Evolutionary conservation across 192 early-diverging fungal genomes (phyloP), one percentile per base, ranked within the genome.

Genomic region (Martensiomyces pterosporus): DNA sequence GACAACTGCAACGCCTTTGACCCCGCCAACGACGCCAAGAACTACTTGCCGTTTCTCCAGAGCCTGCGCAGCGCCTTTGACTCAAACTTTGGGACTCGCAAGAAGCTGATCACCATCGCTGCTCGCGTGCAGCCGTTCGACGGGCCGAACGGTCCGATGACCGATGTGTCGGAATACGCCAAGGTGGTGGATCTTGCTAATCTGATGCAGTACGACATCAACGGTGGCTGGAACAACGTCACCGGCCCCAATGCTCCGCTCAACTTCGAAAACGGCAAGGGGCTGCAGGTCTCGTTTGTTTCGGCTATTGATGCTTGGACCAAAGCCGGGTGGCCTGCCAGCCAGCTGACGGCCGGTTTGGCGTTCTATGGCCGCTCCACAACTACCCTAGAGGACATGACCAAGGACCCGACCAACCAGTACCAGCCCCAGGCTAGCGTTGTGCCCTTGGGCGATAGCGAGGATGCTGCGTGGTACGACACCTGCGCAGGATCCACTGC

Each of bases 151-250:
- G 62, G 60, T 0, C 60, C 69, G 10, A 55, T 79, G 9, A 55
- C 39, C 0, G 76, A 85, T 26, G 76, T 85, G 7, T 68, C 74
- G 13, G 80, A 46, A 14, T 86, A 79, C 65, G 80, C 78, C 46
- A 75, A 80, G 43, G 67, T 76, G 14, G 70, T 88, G 3, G 75
- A 82, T 48, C 78, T 70, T 34, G 73, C 81, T 15, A 81, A 84
- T 29, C 27, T 91, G 25, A 87, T 88, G 84, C 72, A 66, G 7
- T 86, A 84, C 42, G 85, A 81, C 52, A 67, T 68, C 33, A 63
- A 77, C 46, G 80, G 82, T 17, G 62, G 66, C 1, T 87, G 82
- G 81, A 68, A 43, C 21, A 9, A 53, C 1, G 39, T 26, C 0
- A 84, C 79, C 0, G 83, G 79, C 9, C 83, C 83, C 13, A 82